Percentiles rank a stretch among this genome's conserved stretches.
These are phyloP conservation scores for Nicotiana sylvestris DNA, from an alignment of 257 asterid genomes.

Conservation along the genomic window DNA sequence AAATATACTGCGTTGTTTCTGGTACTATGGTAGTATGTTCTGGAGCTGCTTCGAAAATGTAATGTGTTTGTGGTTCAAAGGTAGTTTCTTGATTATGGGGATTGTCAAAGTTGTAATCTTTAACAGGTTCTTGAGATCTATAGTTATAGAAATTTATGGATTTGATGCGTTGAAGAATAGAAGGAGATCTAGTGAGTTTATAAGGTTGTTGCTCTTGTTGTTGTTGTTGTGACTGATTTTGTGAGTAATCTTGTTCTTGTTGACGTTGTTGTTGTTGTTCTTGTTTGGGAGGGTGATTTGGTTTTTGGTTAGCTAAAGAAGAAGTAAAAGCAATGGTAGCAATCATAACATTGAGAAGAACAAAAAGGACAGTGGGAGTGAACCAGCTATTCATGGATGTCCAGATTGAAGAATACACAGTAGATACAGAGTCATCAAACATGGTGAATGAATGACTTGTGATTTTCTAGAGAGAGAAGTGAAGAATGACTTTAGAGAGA, in stretches of 20 bases:
- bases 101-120: constrained; percentile 20
- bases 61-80: constrained; percentile 32
- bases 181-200: constrained; percentile 41
- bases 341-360: constrained; percentile 74
- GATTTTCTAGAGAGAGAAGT: neutral
- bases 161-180: constrained; percentile 68
- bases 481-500: neutral
- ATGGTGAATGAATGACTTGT: constrained; percentile 20
- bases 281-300: constrained; percentile 27
- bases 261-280: constrained; percentile 7
- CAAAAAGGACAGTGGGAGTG: constrained; percentile 77
- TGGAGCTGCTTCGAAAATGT: constrained; percentile 34
- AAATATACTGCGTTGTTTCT: constrained; percentile 16
- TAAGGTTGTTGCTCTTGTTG: neutral
- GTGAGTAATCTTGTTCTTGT: constrained; percentile 9
- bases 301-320: constrained; percentile 39
- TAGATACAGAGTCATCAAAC: constrained; percentile 65
- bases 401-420: constrained; percentile 54
- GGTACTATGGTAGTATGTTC: constrained; percentile 8
- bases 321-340: constrained; percentile 75
- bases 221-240: constrained; percentile 3
- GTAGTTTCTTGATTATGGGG: constrained; percentile 18
- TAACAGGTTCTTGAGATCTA: constrained; percentile 40
- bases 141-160: constrained; percentile 41
- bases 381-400: constrained; percentile 83